phyloP scores from a whole-genome alignment of 164 flowering plant genomes.

The Warburgia ugandensis region DNA sequence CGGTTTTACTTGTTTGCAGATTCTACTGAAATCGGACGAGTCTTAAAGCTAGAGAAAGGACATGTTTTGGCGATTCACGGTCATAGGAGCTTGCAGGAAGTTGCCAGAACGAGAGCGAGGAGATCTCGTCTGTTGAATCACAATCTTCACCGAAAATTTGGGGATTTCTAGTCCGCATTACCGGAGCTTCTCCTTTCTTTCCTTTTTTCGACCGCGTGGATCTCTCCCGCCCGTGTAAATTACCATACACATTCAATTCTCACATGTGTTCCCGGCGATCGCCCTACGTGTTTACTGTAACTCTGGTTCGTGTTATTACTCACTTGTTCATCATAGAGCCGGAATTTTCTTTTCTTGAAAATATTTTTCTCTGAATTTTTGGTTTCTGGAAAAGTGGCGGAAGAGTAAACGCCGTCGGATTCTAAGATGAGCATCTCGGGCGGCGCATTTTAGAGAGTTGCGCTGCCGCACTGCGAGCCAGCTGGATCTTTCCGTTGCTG shows the following conservation, averaged over 20 bases:
- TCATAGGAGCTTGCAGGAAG: conserved; percentile 39
- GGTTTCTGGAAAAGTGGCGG: too few species aligned
- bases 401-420: too few species aligned
- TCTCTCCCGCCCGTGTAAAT: not conserved
- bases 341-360: too few species aligned
- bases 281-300: not conserved
- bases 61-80: conserved; percentile 38
- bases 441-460: not conserved
- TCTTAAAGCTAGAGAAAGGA: conserved; percentile 21
- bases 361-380: too few species aligned
- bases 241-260: not conserved
- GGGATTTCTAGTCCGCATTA: conserved; percentile 27
- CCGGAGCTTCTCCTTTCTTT: not conserved
- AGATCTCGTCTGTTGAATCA: conserved; percentile 13
- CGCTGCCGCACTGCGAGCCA: not conserved
- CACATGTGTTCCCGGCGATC: not conserved
- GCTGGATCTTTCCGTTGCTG: not conserved
- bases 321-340: too few species aligned
- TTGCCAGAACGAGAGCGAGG: conserved; percentile 7
- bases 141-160: conserved; percentile 31
- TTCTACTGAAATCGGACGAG: not conserved
- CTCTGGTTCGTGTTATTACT: too few species aligned
- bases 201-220: not conserved
- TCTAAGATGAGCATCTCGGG: too few species aligned
- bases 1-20: not conserved